phyloP scores from a whole-genome alignment of 2,329 filamentous ascomycete genomes.

The Aspergillus persii region DNA sequence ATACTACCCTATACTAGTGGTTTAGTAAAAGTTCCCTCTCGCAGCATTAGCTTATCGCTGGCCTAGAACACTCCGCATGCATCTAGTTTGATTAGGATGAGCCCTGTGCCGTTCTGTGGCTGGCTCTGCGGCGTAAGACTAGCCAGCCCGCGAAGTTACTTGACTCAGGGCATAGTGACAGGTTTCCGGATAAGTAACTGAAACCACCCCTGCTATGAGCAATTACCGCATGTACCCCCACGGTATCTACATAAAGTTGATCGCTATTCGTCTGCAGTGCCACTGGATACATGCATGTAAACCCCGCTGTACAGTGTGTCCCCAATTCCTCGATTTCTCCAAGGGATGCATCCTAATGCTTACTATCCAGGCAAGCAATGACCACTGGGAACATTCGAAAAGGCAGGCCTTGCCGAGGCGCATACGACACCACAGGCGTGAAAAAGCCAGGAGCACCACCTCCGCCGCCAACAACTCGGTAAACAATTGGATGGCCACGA shows the following conservation, averaged over 20 bases:
- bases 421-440: neutral
- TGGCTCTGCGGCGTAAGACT: neutral
- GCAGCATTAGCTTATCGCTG: neutral
- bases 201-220: no score
- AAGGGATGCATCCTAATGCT: neutral
- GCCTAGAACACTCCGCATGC: neutral
- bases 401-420: neutral
- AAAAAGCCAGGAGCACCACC: neutral
- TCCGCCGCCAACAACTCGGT: neutral
- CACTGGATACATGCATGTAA: no score
- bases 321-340: no score
- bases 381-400: neutral
- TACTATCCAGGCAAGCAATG: neutral
- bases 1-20: constrained; percentile 1
- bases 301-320: neutral
- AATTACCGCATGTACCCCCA: no score
- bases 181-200: no score
- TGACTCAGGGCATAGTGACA: neutral
- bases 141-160: neutral
- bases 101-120: neutral
- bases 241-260: no score
- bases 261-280: no score
- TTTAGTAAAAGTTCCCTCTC: neutral
- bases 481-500: neutral
- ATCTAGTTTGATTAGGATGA: neutral